phyloP scores from a whole-genome alignment of 495 filamentous ascomycete genomes.

The Cryomyces antarcticus region DNA sequence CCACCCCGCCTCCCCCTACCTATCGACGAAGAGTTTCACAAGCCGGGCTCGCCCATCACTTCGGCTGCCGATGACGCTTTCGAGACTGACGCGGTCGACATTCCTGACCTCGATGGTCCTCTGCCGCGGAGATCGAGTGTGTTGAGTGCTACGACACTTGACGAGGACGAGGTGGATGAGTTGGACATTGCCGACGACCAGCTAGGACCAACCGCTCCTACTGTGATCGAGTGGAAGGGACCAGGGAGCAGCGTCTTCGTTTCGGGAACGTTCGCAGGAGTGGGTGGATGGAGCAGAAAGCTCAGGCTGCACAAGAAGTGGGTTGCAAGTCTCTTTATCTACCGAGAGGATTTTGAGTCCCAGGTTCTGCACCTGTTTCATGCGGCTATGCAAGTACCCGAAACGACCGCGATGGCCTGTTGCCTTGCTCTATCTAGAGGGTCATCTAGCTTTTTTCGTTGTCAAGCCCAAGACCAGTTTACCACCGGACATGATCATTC shows the following conservation, averaged over 20 bases:
- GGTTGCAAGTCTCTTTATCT: slow-evolving; percentile 15
- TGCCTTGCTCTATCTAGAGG: too few species aligned
- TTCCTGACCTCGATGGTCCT: slow-evolving; percentile 25
- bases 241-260: slow-evolving; percentile 78
- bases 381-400: too few species aligned
- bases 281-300: slow-evolving; percentile 67
- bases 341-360: too few species aligned
- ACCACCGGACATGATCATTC: too few species aligned
- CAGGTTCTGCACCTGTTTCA: too few species aligned
- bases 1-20: slow-evolving; percentile 79
- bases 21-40: slow-evolving; percentile 72
- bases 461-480: neutral
- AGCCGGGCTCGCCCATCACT: slow-evolving; percentile 68
- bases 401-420: too few species aligned
- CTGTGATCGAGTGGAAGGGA: slow-evolving; percentile 60
- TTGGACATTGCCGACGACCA: slow-evolving; percentile 41
- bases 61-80: slow-evolving; percentile 33
- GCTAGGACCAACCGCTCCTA: slow-evolving; percentile 49
- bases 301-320: slow-evolving; percentile 69
- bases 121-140: slow-evolving; percentile 38
- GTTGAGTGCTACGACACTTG: slow-evolving; percentile 47
- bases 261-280: slow-evolving; percentile 70
- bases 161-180: slow-evolving; percentile 62
- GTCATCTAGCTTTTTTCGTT: too few species aligned
- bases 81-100: slow-evolving; percentile 24